Conservation (phyloP, 2,329 filamentous ascomycete species). For the Fusarium albosuccineum region DNA sequence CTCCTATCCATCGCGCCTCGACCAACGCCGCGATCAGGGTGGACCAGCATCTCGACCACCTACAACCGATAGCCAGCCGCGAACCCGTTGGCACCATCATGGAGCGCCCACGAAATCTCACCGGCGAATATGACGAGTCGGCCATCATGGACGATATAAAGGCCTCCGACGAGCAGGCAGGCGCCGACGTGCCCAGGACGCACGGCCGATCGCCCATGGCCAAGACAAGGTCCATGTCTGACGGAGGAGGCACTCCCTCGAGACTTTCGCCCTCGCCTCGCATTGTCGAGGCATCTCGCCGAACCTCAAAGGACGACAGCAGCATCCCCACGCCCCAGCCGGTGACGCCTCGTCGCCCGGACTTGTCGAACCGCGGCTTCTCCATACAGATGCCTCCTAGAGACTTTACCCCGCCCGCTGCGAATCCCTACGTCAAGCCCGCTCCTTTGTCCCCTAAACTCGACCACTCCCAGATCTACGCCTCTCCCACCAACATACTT, state of each 20-base stretch:
- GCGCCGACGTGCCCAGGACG: constrained; percentile 19
- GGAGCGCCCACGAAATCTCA: constrained; percentile 37
- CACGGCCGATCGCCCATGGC: constrained; percentile 56
- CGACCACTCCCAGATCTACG: constrained; percentile 86
- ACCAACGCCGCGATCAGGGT: constrained; percentile 37
- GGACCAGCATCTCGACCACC: constrained; percentile 14
- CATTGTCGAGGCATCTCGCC: constrained; percentile 66
- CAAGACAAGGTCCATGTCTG: constrained; percentile 75
- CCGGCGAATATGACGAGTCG: constrained; percentile 48
- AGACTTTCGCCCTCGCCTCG: constrained; percentile 70
- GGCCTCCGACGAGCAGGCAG: constrained; percentile 30
- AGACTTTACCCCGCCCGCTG: constrained; percentile 54
- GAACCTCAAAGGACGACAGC: constrained; percentile 76
- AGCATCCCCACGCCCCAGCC: constrained; percentile 64
- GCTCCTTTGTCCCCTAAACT: constrained; percentile 86
- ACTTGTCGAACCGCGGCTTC: constrained; percentile 73
- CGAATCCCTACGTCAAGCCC: constrained; percentile 62
- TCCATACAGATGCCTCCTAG: constrained; percentile 53
- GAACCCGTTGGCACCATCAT: constrained; percentile 20
- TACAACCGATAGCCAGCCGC: constrained; percentile 4
- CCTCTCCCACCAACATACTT: constrained; percentile 87
- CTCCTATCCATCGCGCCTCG: constrained; percentile 35
- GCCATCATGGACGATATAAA: constrained; percentile 51
- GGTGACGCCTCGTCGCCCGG: constrained; percentile 79
- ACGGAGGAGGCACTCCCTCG: constrained; percentile 69